A percentile compares a stretch with the other conserved stretches of the same genome.
phyloP scores from a whole-genome alignment of 2,329 filamentous ascomycete genomes.

The Davidsoniella eucalypti region DNA sequence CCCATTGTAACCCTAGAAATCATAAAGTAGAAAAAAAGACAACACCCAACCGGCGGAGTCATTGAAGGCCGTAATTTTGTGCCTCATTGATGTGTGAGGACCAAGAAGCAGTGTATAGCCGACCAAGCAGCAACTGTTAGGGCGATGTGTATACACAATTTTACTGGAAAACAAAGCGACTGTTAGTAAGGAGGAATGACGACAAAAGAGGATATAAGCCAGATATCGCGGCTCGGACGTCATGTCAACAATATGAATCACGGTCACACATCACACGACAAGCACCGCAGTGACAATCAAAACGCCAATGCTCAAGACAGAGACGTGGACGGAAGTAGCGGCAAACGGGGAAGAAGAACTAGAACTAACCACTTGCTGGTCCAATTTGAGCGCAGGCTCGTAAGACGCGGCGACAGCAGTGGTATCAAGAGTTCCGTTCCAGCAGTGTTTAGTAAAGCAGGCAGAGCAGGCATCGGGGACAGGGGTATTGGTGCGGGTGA shows the following conservation, averaged over 20 bases:
- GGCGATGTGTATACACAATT: too few species aligned
- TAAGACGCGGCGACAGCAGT: constrained; percentile 5
- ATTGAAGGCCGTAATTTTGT: too few species aligned
- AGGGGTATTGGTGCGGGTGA: constrained; percentile 50
- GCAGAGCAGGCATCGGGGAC: constrained; percentile 55
- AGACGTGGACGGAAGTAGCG: not conserved
- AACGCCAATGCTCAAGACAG: too few species aligned
- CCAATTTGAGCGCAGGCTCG: constrained; percentile 5
- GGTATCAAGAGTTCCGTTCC: constrained; percentile 54
- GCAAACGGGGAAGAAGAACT: not conserved
- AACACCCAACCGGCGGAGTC: not conserved
- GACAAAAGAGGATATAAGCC: not conserved
- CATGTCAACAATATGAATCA: too few species aligned
- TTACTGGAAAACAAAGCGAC: too few species aligned
- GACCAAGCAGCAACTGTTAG: too few species aligned
- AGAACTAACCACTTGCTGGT: not conserved
- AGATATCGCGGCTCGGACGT: too few species aligned
- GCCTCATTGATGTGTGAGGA: too few species aligned
- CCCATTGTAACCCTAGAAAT: not conserved
- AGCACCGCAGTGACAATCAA: too few species aligned
- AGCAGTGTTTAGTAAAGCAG: constrained; percentile 80
- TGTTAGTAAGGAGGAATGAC: not conserved
- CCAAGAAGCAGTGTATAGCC: too few species aligned
- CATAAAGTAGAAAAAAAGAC: not conserved
- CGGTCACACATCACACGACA: too few species aligned